Evolutionary conservation across 2,329 filamentous ascomycete genomes (phyloP).

Genomic region (Arthrobotrys iridis): DNA sequence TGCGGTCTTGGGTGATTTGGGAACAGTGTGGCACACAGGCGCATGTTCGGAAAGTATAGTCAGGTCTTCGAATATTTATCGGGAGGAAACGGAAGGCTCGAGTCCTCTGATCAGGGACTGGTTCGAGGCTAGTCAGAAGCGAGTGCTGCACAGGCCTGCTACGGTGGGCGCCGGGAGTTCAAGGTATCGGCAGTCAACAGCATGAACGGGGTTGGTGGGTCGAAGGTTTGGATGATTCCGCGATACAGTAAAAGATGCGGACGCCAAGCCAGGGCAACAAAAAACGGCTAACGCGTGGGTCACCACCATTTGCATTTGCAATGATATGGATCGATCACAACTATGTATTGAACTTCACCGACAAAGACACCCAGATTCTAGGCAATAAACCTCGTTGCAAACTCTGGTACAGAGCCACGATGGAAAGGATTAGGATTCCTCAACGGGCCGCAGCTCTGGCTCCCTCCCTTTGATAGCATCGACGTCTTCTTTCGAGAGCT

Average conservation of each 20-base stretch:
- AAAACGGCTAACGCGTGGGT: not conserved
- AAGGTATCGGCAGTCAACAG: not conserved
- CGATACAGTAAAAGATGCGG: not conserved
- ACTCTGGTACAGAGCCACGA: not conserved
- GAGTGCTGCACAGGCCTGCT: conserved; percentile 1
- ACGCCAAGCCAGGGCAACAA: not conserved
- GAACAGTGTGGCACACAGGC: conserved; percentile 15
- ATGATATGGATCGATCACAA: too few species aligned
- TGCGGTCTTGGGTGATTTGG: conserved; percentile 23
- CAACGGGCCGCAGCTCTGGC: not conserved
- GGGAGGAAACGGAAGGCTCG: not conserved
- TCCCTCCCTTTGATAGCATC: conserved; percentile 19
- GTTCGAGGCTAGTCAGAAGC: not conserved
- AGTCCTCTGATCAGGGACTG: not conserved
- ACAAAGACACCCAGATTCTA: too few species aligned
- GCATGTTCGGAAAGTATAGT: conserved; percentile 27
- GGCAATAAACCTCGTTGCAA: not conserved
- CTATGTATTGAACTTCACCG: not conserved
- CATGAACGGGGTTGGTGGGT: not conserved
- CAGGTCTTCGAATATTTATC: not conserved
- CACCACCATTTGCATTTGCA: not conserved
- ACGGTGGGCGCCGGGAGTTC: conserved; percentile 3
- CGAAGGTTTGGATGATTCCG: not conserved
- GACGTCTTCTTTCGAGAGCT: conserved; percentile 22
- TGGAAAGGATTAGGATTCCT: not conserved